Percentiles rank a stretch among this genome's conserved stretches.
These are phyloP conservation scores for Boletus sp. DNA, from an alignment of 768 basidiomycete genomes.

Conservation along the genomic window DNA sequence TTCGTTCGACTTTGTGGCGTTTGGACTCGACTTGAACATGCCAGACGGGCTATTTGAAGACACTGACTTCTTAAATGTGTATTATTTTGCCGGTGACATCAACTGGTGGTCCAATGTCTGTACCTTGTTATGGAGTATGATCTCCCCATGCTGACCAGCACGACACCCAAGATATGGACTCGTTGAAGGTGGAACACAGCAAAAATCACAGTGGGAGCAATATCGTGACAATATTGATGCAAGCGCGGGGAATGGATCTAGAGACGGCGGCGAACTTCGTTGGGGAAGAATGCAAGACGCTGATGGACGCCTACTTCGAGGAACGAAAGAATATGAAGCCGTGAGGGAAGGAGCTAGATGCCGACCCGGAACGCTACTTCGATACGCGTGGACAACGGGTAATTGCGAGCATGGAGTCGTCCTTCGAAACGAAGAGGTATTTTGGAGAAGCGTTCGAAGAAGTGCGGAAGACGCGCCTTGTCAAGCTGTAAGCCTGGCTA, in stretches of 20 bases:
- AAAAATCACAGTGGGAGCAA: constrained; percentile 36
- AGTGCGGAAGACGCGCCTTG: constrained; percentile 48
- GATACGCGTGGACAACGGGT: constrained; percentile 59
- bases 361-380: constrained; percentile 51
- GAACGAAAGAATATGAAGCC: constrained; percentile 48
- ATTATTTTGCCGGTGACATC: constrained; percentile 61
- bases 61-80: constrained; percentile 49
- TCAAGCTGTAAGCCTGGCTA: constrained; percentile 9
- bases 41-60: constrained; percentile 62
- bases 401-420: constrained; percentile 66
- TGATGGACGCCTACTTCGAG: constrained; percentile 50
- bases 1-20: constrained; percentile 64
- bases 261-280: constrained; percentile 55
- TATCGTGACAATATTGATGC: constrained; percentile 60
- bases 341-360: constrained; percentile 47
- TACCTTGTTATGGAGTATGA: constrained; percentile 1
- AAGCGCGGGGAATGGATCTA: constrained; percentile 48
- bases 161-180: constrained; percentile 57
- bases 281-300: constrained; percentile 47
- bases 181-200: constrained; percentile 71
- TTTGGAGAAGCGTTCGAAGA: constrained; percentile 56
- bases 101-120: constrained; percentile 72
- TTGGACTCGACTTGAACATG: constrained; percentile 59
- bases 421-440: constrained; percentile 68
- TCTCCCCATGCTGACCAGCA: background rate